phyloP scores from a whole-genome alignment of 495 filamentous ascomycete species.

The Lophiostoma macrostomum region DNA sequence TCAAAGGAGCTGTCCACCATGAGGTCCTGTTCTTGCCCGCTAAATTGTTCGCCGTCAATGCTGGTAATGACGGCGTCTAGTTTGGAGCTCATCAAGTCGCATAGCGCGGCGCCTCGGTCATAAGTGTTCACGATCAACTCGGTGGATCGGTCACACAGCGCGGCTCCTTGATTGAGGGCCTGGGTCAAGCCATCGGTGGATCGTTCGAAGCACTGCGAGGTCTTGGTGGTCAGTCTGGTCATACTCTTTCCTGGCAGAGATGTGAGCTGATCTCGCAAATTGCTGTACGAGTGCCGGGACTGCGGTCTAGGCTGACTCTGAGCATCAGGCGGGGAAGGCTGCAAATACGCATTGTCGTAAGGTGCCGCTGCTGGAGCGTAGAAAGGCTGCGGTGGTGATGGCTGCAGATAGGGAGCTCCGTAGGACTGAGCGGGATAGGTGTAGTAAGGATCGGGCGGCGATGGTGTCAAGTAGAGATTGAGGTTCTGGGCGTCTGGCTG shows the following conservation, averaged over 20 bases:
- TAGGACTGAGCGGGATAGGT: background rate
- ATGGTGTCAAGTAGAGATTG: too few relatives aligned
- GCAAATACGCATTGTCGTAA: too few relatives aligned
- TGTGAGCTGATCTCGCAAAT: conserved; percentile 4
- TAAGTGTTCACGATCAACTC: too few relatives aligned
- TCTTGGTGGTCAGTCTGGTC: conserved; percentile 1
- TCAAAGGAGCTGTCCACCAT: conserved; percentile 36
- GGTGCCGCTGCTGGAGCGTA: too few relatives aligned
- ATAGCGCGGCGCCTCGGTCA: conserved; percentile 48
- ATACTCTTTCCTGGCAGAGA: conserved; percentile 28
- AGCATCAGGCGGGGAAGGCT: conserved; percentile 9
- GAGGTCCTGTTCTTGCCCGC: conserved; percentile 61
- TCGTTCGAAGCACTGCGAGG: conserved; percentile 9
- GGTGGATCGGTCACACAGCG: too few relatives aligned
- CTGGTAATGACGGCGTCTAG: conserved; percentile 31
- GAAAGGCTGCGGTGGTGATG: conserved; percentile 1
- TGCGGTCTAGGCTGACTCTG: conserved; percentile 6
- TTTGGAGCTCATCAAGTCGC: conserved; percentile 55
- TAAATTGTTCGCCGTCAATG: conserved; percentile 63
- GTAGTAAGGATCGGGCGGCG: conserved; percentile 5
- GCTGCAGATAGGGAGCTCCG: background rate
- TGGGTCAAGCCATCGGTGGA: conserved; percentile 8
- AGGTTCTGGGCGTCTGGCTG: too few relatives aligned
- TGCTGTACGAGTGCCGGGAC: too few relatives aligned
- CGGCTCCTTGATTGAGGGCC: conserved; percentile 41